Evolutionary conservation across 805 yeast genomes (phyloP).

Genomic region (Myxozyma neglecta): DNA sequence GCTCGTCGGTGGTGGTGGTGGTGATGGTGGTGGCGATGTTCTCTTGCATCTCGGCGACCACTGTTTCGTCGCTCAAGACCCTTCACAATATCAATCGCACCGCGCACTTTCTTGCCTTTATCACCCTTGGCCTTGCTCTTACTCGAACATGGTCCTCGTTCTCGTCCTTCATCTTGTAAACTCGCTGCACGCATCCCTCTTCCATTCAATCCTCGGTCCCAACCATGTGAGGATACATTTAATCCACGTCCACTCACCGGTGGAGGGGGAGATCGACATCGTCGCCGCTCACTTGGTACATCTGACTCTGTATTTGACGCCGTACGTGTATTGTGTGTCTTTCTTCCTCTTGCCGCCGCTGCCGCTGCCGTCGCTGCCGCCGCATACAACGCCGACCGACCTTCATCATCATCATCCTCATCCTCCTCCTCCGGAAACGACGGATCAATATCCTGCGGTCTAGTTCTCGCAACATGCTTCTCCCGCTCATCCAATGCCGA

Average conservation of each 20-base stretch:
- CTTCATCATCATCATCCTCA: slow-evolving; percentile 13
- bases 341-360: neutral
- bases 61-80: slow-evolving; percentile 30
- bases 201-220: neutral
- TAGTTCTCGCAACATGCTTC: slow-evolving; percentile 6
- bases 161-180: too few relatives aligned
- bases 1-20: neutral
- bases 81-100: slow-evolving; percentile 32
- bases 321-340: neutral
- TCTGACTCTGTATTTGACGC: slow-evolving; percentile 5
- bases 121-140: neutral
- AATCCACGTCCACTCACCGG: neutral
- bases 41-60: slow-evolving; percentile 17
- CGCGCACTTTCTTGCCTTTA: slow-evolving; percentile 8
- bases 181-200: neutral
- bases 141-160: neutral
- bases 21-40: slow-evolving; percentile 20
- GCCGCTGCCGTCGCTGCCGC: slow-evolving; percentile 12
- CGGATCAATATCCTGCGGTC: slow-evolving; percentile 37
- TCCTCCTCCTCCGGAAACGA: slow-evolving; percentile 34
- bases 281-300: slow-evolving; percentile 1
- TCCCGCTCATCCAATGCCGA: slow-evolving; percentile 29
- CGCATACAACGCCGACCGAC: neutral
- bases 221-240: neutral
- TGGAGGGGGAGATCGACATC: slow-evolving; percentile 13